A percentile compares a stretch with the other conserved stretches of the same genome.
Evolutionary conservation across 805 yeast genomes (phyloP).

Genomic region (Candida succiphila): DNA sequence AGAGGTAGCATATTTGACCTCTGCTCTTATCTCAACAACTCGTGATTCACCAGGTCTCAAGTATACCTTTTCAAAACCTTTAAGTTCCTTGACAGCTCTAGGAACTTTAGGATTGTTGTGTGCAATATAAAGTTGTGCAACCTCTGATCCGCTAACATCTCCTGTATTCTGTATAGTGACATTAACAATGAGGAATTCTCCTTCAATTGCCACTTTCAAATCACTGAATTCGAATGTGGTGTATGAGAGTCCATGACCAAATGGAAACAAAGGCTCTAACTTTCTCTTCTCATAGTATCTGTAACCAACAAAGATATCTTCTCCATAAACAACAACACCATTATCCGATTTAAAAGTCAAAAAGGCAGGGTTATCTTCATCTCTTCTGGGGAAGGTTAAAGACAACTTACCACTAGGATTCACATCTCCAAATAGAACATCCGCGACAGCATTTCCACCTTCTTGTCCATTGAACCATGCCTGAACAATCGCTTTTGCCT

Average conservation of each 20-base stretch:
- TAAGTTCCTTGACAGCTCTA: constrained; percentile 52
- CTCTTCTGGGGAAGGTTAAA: constrained; percentile 40
- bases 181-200: constrained; percentile 15
- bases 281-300: constrained; percentile 45
- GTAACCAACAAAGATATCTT: constrained; percentile 58
- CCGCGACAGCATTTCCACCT: constrained; percentile 49
- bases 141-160: constrained; percentile 37
- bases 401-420: constrained; percentile 55
- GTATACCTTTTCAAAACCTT: constrained; percentile 42
- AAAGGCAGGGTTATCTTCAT: constrained; percentile 48
- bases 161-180: constrained; percentile 42
- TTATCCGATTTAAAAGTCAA: constrained; percentile 39
- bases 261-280: constrained; percentile 42
- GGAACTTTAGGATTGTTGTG: constrained; percentile 11
- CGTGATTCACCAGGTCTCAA: constrained; percentile 34
- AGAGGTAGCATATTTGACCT: constrained; percentile 41
- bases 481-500: constrained; percentile 35
- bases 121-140: constrained; percentile 42
- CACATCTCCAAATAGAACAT: constrained; percentile 47
- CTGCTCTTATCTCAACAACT: constrained; percentile 26
- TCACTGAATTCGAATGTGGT: constrained; percentile 35
- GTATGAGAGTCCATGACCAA: constrained; percentile 57
- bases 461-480: constrained; percentile 54
- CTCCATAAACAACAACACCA: constrained; percentile 52
- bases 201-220: constrained; percentile 23